phyloP scores from a whole-genome alignment of 441 rosid species.

The Erodium trifolium region DNA sequence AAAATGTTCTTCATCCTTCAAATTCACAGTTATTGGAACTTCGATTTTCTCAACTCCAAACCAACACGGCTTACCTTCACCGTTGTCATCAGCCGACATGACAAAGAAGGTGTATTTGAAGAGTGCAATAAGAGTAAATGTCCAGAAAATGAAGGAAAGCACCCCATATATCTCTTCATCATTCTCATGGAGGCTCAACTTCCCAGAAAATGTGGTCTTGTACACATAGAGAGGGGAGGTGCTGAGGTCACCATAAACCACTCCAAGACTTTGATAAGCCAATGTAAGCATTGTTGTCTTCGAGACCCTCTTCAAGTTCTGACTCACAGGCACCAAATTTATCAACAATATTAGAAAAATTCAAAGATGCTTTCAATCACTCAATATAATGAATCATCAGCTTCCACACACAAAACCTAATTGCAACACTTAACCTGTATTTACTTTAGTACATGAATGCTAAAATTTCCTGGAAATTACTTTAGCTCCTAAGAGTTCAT shows the following conservation, averaged over 20 bases:
- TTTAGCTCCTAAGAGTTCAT: not conserved
- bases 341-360: not conserved
- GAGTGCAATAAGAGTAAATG: conserved; percentile 77
- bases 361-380: not conserved
- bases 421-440: not conserved
- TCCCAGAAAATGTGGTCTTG: conserved; percentile 88
- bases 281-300: conserved; percentile 52
- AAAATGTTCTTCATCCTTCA: conserved; percentile 4
- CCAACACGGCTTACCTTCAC: conserved; percentile 51
- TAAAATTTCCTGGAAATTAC: not conserved
- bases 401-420: not conserved
- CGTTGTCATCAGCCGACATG: conserved; percentile 87
- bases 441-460: not conserved
- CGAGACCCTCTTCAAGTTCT: conserved; percentile 45
- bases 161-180: conserved; percentile 92
- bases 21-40: not conserved
- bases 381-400: not conserved
- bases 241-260: conserved; percentile 93
- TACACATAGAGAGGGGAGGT: conserved; percentile 92
- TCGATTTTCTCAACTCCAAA: not conserved
- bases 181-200: conserved; percentile 62
- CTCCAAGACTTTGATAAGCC: conserved; percentile 96
- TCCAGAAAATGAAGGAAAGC: conserved; percentile 92
- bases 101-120: conserved; percentile 87
- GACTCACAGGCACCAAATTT: conserved; percentile 21